These are phyloP conservation scores for Aurantiochytrium sp. DNA, from an alignment of 108 stramenopile genomes.

Conservation along the genomic window DNA sequence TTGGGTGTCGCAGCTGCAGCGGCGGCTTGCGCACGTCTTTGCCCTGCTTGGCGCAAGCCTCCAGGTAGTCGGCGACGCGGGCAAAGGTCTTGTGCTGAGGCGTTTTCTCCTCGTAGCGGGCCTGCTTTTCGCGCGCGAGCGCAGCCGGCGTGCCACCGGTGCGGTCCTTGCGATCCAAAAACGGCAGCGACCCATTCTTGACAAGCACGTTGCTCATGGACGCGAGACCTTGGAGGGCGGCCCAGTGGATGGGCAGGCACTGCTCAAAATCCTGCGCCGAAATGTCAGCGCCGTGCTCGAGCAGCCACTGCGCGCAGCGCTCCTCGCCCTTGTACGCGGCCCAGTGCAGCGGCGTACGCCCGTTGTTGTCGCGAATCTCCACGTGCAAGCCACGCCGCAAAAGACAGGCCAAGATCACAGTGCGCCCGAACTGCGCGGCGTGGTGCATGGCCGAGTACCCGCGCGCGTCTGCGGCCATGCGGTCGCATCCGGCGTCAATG, in stretches of 20 bases:
- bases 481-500: neutral
- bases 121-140: neutral
- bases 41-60: neutral
- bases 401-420: neutral
- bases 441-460: conserved; percentile 16
- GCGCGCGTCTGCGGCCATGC: neutral
- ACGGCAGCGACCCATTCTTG: neutral
- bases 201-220: neutral
- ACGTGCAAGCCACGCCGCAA: conserved; percentile 3
- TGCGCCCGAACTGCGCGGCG: conserved; percentile 12
- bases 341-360: conserved; percentile 10
- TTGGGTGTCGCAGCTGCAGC: neutral
- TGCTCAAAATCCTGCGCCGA: conserved; percentile 6
- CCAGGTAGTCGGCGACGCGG: conserved; percentile 7
- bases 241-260: conserved; percentile 5
- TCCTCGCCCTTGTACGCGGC: conserved; percentile 17
- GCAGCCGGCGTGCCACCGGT: neutral
- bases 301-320: neutral
- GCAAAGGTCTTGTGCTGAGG: neutral
- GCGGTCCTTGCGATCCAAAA: neutral
- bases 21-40: neutral
- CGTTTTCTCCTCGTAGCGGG: neutral
- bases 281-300: neutral
- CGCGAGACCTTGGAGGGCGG: neutral
- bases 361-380: neutral